A percentile compares a stretch with the other conserved stretches of the same genome.
These are phyloP conservation scores for Colletotrichum lupini DNA, from an alignment of 2,329 filamentous ascomycete species.

Conservation along the genomic window DNA sequence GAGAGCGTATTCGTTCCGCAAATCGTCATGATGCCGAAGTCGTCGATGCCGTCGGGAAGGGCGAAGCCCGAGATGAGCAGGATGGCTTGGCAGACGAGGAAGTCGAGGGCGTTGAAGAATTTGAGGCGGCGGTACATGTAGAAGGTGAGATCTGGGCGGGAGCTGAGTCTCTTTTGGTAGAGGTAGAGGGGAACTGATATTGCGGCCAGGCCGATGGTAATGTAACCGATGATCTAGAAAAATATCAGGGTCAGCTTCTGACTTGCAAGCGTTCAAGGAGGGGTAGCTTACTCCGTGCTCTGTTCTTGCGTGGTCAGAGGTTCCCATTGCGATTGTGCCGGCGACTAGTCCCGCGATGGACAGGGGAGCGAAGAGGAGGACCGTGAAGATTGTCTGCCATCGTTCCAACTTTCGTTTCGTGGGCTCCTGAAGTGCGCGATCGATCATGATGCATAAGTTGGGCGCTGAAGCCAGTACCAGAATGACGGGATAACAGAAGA, in stretches of 20 bases:
- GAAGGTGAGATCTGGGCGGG: constrained; percentile 18
- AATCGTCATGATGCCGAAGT: constrained; percentile 25
- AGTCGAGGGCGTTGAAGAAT: constrained; percentile 24
- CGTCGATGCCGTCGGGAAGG: constrained; percentile 31
- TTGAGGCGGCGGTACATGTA: constrained; percentile 28
- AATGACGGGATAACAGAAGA: constrained; percentile 23
- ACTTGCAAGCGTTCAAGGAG: no score
- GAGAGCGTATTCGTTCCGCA: constrained; percentile 24
- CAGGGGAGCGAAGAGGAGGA: constrained; percentile 7
- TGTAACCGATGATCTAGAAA: constrained; percentile 10
- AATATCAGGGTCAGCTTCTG: background rate
- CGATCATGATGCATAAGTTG: constrained; percentile 25
- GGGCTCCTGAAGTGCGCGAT: constrained; percentile 16
- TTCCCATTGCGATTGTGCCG: constrained; percentile 12
- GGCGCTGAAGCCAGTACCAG: constrained; percentile 18
- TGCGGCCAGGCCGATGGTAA: constrained; percentile 17
- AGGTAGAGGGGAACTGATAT: constrained; percentile 18
- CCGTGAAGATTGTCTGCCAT: constrained; percentile 23
- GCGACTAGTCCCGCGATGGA: background rate
- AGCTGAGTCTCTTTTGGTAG: constrained; percentile 18
- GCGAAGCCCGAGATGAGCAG: constrained; percentile 30
- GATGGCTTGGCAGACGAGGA: constrained; percentile 26
- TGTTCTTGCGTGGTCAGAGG: constrained; percentile 15
- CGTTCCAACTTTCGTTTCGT: constrained; percentile 10
- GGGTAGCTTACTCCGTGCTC: constrained; percentile 9